phyloP scores from a whole-genome alignment of 306 rosid genomes.

The Castanea sativa region DNA sequence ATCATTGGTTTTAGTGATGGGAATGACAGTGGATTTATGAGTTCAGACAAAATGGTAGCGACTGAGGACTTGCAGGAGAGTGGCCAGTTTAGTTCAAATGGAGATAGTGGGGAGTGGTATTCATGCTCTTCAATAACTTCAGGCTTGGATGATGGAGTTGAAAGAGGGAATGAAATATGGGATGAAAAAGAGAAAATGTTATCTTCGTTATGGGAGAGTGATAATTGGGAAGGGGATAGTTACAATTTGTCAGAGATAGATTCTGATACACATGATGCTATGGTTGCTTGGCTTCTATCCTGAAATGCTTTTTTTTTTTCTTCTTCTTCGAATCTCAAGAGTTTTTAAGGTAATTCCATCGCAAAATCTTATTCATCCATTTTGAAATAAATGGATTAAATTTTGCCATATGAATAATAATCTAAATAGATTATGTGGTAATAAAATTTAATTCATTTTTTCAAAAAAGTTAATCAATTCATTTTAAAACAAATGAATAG shows the following conservation, averaged over 20 bases:
- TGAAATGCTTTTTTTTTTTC: conserved; percentile 9
- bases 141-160: conserved; percentile 1
- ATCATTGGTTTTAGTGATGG: conserved; percentile 2
- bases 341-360: too few relatives aligned
- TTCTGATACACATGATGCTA: conserved; percentile 36
- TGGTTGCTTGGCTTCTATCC: conserved; percentile 57
- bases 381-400: too few relatives aligned
- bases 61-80: conserved; percentile 15
- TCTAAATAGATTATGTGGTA: too few relatives aligned
- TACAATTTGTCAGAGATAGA: conserved; percentile 20
- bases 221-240: conserved; percentile 27
- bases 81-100: conserved; percentile 2
- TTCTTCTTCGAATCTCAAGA: too few relatives aligned
- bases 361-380: too few relatives aligned
- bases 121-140: conserved; percentile 17
- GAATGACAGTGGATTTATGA: not conserved
- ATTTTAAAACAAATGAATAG: too few relatives aligned
- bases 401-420: too few relatives aligned
- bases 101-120: conserved; percentile 23
- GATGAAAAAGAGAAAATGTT: conserved; percentile 26
- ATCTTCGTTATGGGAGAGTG: conserved; percentile 42
- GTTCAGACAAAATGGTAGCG: not conserved
- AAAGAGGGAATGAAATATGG: conserved; percentile 13
- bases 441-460: too few relatives aligned
- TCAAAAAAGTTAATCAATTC: too few relatives aligned